Conservation (phyloP, 148 eudicot species). For the Silene conica region DNA sequence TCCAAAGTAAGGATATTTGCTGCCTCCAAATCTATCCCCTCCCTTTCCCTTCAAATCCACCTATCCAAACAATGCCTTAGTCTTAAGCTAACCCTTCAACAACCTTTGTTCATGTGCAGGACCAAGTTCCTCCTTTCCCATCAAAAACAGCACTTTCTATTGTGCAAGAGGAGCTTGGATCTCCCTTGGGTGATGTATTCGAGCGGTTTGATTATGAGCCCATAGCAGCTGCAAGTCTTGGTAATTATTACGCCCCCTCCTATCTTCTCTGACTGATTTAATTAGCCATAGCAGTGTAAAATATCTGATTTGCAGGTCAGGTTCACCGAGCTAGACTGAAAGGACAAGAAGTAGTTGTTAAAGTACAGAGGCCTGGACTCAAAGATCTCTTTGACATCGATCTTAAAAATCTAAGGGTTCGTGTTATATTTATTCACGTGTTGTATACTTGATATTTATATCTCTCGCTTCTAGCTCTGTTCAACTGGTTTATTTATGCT, state of each 20-base stretch:
- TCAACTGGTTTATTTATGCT: background rate
- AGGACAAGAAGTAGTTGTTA: constrained; percentile 84
- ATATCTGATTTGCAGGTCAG: constrained; percentile 61
- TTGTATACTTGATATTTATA: background rate
- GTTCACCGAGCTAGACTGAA: constrained; percentile 91
- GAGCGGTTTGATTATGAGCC: constrained; percentile 90
- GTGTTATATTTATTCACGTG: constrained; percentile 17
- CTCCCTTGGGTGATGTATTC: constrained; percentile 57
- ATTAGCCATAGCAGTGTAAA: constrained; percentile 1
- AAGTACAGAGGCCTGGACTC: constrained; percentile 97
- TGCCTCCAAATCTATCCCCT: no score
- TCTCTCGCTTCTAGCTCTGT: background rate
- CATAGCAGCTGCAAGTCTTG: constrained; percentile 97
- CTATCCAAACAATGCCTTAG: no score
- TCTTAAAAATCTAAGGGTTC: constrained; percentile 90
- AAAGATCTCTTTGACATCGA: constrained; percentile 95
- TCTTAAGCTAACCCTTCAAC: constrained; percentile 12
- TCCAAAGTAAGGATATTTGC: no score
- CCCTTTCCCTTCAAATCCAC: no score
- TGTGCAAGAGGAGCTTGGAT: constrained; percentile 92
- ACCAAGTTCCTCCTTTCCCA: constrained; percentile 99
- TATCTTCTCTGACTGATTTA: constrained; percentile 5
- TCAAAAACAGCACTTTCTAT: constrained; percentile 81
- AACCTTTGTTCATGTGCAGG: constrained; percentile 43
- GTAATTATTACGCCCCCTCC: constrained; percentile 35